Evolutionary conservation across 2,329 filamentous ascomycete genomes (phyloP).

Genomic region (Xylaria digitata): DNA sequence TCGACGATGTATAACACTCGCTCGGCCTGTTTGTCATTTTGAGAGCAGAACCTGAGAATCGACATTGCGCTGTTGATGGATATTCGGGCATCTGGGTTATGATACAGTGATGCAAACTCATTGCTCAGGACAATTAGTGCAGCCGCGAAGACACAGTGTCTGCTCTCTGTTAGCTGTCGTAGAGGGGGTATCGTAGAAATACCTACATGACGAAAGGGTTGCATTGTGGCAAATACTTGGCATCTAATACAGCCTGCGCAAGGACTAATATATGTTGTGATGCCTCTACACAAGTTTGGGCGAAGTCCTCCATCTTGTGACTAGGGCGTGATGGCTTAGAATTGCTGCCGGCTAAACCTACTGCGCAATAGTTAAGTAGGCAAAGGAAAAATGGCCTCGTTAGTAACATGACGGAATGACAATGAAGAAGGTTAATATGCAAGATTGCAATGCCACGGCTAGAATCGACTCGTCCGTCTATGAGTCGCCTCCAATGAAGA

Average conservation of each 20-base stretch:
- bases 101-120: slow-evolving; percentile 64
- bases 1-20: slow-evolving; percentile 63
- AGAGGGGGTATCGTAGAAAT: neutral
- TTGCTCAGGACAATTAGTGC: slow-evolving; percentile 67
- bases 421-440: slow-evolving; percentile 71
- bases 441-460: slow-evolving; percentile 68
- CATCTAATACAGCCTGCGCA: slow-evolving; percentile 58
- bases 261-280: slow-evolving; percentile 63
- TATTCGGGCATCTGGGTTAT: slow-evolving; percentile 55
- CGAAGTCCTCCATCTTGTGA: slow-evolving; percentile 58
- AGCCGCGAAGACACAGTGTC: slow-evolving; percentile 68
- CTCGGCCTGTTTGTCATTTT: slow-evolving; percentile 60
- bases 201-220: slow-evolving; percentile 69
- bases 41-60: slow-evolving; percentile 62
- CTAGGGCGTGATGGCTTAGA: slow-evolving; percentile 47
- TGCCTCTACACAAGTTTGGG: slow-evolving; percentile 62
- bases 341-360: slow-evolving; percentile 48
- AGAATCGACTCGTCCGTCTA: slow-evolving; percentile 54
- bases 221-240: slow-evolving; percentile 60
- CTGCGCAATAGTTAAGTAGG: slow-evolving; percentile 59
- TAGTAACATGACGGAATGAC: slow-evolving; percentile 71
- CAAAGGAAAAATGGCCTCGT: slow-evolving; percentile 73
- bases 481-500: slow-evolving; percentile 64
- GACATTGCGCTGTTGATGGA: slow-evolving; percentile 58
- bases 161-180: slow-evolving; percentile 46